Evolutionary conservation across 2,329 filamentous ascomycete species (phyloP), one percentile per base, ranked within the genome.

Genomic region (Sordariomycetes sp.): DNA sequence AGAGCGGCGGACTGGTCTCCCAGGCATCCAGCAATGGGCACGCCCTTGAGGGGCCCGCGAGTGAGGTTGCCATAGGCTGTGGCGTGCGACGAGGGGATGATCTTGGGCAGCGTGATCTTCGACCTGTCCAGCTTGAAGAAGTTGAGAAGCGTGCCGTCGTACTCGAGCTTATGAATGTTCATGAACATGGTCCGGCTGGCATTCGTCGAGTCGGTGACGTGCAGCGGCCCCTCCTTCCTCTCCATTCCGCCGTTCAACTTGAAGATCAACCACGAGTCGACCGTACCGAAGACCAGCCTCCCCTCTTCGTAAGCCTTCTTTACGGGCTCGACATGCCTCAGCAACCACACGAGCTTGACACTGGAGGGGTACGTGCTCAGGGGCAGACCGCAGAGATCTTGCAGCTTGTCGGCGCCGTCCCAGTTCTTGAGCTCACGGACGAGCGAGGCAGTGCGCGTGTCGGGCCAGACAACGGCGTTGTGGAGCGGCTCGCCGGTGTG

Each of bases 121-220:
- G 64, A 70, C 36, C 64, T 61, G 54, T 88, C 80, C 29, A 90
- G 59, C 27, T 74, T 68, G 62, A 90, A 90, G 63, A 86, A 90
- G 30, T 75, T 61, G 19, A 88, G 63, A 32, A 88, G 69, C 33
- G 72, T 69, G 31, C 82, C 72, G 48, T 86, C 82, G 54, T 90
- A 92, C 46, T 86, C 58, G 29, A 86, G 65, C 2, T 74, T 84
- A 48, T 83, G 69, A 21, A 90, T 68, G 55, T 88, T 85, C 77
- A 88, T 85, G 58, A 92, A 87, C 84, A 88, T 93, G 40, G 87
- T 94, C 43, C 84, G 68, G 4, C 81, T 86, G 14, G 85, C 84
- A 53, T 92, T 92, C 38, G 82, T 83, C 5, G 81, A 73, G 48
- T 92, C 85, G 2, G 84, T 86, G 39, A 90, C 82, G 51, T 81